phyloP scores from a whole-genome alignment of 2,329 filamentous ascomycete genomes.

The Raffaelea arxii region DNA sequence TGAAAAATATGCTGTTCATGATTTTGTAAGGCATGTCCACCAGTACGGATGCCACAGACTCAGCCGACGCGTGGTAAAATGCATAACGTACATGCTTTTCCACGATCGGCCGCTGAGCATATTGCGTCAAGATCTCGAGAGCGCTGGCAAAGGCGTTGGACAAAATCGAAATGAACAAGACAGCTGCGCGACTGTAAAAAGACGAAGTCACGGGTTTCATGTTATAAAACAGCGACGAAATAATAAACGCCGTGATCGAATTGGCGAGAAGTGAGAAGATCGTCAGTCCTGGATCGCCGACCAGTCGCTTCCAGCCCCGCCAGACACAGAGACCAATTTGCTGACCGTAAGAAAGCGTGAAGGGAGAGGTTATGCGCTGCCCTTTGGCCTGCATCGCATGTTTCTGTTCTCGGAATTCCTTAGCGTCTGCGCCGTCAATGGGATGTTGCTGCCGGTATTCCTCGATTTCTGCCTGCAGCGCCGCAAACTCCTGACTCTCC shows the following conservation, averaged over 20 bases:
- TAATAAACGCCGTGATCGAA: constrained; percentile 64
- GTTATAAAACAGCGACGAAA: constrained; percentile 75
- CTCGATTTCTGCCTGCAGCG: constrained; percentile 44
- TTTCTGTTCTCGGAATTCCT: constrained; percentile 45
- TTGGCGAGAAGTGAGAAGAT: constrained; percentile 62
- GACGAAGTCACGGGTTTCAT: constrained; percentile 54
- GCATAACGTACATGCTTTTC: constrained; percentile 84
- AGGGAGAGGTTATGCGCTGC: constrained; percentile 64
- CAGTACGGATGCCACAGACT: constrained; percentile 81
- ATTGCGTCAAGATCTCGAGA: constrained; percentile 77
- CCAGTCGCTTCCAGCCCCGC: constrained; percentile 69
- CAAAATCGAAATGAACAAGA: constrained; percentile 81
- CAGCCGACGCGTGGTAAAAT: constrained; percentile 79
- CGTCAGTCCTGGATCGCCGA: constrained; percentile 67
- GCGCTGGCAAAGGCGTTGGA: constrained; percentile 78
- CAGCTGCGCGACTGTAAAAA: constrained; percentile 69
- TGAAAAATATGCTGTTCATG: constrained; percentile 65
- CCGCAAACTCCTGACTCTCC: constrained; percentile 39
- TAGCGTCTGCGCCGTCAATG: constrained; percentile 44
- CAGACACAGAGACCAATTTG: constrained; percentile 72
- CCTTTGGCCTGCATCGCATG: constrained; percentile 44
- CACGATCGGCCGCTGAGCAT: constrained; percentile 81
- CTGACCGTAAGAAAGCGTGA: constrained; percentile 66
- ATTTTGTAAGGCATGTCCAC: constrained; percentile 80
- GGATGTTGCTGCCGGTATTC: constrained; percentile 44